These are phyloP conservation scores for Anthracocystis walkeri DNA, from an alignment of 1,284 basidiomycete species.

Conservation along the genomic window DNA sequence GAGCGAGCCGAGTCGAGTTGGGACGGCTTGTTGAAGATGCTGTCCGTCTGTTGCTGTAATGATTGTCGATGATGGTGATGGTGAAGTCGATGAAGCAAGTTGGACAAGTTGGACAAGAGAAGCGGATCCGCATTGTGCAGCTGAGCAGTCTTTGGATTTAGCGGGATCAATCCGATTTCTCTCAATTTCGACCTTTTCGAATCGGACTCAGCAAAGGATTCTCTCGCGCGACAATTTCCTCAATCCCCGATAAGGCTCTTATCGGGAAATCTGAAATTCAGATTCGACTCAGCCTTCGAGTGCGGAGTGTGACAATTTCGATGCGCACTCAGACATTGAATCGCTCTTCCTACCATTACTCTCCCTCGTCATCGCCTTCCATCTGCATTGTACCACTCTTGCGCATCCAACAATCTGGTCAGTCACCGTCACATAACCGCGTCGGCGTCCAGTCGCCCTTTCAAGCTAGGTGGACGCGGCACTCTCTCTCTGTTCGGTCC, in stretches of 20 bases:
- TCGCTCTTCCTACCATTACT: background rate
- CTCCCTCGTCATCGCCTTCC: background rate
- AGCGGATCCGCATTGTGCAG: constrained; percentile 2
- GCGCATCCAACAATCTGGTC: background rate
- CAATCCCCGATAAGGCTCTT: background rate
- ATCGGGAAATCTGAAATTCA: background rate
- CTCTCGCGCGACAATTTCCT: background rate
- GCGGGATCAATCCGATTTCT: no score
- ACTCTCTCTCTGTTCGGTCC: background rate
- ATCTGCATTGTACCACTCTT: no score
- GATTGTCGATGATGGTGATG: background rate
- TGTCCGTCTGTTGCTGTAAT: background rate
- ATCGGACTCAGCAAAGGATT: background rate
- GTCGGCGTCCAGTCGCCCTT: background rate
- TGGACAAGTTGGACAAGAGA: background rate
- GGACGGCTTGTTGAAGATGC: background rate
- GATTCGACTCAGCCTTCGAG: constrained; percentile 3
- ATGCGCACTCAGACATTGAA: background rate
- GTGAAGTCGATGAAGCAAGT: background rate
- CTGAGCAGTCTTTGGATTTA: background rate
- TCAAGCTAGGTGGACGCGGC: background rate
- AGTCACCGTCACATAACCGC: background rate
- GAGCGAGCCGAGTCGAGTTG: constrained; percentile 3
- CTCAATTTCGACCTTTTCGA: background rate
- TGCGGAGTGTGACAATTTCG: background rate